Percentiles rank a stretch among this genome's conserved stretches.
Conservation (phyloP, 345 rosid genomes). For the Psidium guajava region DNA sequence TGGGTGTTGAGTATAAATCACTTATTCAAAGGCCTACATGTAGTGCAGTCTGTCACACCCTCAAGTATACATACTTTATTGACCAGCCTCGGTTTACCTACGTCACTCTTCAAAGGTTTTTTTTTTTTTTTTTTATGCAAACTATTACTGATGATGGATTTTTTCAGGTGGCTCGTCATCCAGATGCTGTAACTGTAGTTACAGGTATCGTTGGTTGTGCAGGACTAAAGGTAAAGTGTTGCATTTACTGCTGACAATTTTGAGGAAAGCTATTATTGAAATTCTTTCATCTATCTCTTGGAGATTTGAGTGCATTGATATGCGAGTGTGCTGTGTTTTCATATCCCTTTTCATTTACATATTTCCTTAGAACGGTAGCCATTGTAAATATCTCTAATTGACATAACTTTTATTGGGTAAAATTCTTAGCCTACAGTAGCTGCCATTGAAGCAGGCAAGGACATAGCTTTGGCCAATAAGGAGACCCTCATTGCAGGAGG, state of each 20-base stretch:
- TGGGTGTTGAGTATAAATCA: not conserved
- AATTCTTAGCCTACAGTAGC: constrained; percentile 77
- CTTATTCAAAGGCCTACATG: not conserved
- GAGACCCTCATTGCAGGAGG: constrained; percentile 97
- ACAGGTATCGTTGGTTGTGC: constrained; percentile 99
- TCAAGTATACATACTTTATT: not conserved
- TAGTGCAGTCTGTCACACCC: not conserved
- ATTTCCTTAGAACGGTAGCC: not conserved
- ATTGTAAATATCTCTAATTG: not conserved
- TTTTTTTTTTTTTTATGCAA: not conserved
- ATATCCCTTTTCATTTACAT: not conserved
- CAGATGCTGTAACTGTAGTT: constrained; percentile 82
- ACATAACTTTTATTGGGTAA: not conserved
- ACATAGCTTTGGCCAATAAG: constrained; percentile 93
- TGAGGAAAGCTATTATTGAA: not conserved
- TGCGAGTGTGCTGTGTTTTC: not conserved
- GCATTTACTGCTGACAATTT: not conserved
- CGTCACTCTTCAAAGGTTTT: not conserved
- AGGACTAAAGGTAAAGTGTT: constrained; percentile 56
- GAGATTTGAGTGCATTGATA: not conserved
- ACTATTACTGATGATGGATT: not conserved
- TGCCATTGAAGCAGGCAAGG: constrained; percentile 95
- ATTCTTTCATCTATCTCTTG: not conserved
- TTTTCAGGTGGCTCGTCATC: constrained; percentile 84
- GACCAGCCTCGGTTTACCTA: not conserved